Evolutionary conservation across 2,329 filamentous ascomycete species (phyloP).

Genomic region (Drechslera avenae): DNA sequence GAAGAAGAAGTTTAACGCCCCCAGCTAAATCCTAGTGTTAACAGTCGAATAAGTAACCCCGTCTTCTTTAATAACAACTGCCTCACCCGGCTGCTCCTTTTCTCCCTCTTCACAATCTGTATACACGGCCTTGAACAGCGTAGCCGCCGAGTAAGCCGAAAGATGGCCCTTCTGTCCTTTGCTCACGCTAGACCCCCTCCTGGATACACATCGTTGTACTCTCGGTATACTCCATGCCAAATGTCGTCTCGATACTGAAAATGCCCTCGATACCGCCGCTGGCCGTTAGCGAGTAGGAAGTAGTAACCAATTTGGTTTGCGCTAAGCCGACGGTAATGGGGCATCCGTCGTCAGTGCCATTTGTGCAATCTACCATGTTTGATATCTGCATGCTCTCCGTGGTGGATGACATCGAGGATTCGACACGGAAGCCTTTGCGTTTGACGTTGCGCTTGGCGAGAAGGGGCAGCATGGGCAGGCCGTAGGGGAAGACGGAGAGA

Average conservation of each 20-base stretch:
- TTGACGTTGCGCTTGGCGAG: background rate
- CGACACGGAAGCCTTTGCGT: background rate
- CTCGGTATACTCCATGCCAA: background rate
- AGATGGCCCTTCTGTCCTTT: background rate
- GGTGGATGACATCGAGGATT: background rate
- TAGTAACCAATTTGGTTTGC: background rate
- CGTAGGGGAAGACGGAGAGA: background rate
- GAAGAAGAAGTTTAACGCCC: too few relatives aligned
- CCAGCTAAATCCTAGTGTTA: background rate
- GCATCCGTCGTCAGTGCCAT: background rate
- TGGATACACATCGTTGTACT: background rate
- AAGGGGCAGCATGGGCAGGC: background rate
- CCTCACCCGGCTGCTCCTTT: background rate
- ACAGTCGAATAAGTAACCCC: background rate
- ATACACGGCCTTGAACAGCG: background rate
- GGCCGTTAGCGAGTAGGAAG: background rate
- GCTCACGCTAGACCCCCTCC: background rate
- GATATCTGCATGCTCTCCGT: background rate
- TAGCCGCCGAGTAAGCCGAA: background rate
- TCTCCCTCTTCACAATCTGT: background rate
- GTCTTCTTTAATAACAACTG: background rate
- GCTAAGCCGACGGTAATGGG: background rate
- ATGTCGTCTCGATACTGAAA: background rate
- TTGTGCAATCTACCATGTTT: background rate
- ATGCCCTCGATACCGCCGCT: background rate